Percentiles rank a stretch among this genome's conserved stretches.
Conservation (phyloP, 768 basidiomycete species). For the Lepiota venenata region DNA sequence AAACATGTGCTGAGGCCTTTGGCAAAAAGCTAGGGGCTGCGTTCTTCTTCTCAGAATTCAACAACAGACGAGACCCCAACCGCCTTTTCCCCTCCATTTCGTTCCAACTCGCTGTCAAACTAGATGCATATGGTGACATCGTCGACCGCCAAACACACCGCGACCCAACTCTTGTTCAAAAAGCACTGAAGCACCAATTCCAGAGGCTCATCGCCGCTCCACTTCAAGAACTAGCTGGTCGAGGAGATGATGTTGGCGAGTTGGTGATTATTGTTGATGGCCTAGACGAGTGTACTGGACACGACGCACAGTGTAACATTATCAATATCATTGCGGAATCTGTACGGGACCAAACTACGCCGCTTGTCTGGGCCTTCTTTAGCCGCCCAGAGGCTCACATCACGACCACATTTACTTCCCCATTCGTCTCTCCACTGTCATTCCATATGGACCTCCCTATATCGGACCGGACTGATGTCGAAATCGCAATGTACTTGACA, state of each 20-base stretch:
- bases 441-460: slow-evolving; percentile 1
- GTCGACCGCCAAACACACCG: not conserved
- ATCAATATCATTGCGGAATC: slow-evolving; percentile 3
- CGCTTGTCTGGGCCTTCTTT: not conserved
- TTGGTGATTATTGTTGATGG: not conserved
- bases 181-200: not conserved
- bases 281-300: not conserved
- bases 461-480: not conserved
- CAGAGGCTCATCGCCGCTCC: not conserved
- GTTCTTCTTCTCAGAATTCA: not conserved
- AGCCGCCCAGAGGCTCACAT: slow-evolving; percentile 5
- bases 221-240: not conserved
- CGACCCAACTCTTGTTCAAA: not conserved
- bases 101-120: not conserved
- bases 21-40: not conserved
- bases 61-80: not conserved
- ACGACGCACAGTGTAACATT: not conserved
- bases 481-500: slow-evolving; percentile 4
- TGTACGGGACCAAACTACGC: not conserved
- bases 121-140: not conserved
- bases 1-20: not conserved
- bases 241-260: not conserved
- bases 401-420: not conserved
- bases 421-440: not conserved
- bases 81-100: not conserved